Evolutionary conservation across 352 stramenopile genomes (phyloP).

Genomic region (Phytophthora agathidicida): DNA sequence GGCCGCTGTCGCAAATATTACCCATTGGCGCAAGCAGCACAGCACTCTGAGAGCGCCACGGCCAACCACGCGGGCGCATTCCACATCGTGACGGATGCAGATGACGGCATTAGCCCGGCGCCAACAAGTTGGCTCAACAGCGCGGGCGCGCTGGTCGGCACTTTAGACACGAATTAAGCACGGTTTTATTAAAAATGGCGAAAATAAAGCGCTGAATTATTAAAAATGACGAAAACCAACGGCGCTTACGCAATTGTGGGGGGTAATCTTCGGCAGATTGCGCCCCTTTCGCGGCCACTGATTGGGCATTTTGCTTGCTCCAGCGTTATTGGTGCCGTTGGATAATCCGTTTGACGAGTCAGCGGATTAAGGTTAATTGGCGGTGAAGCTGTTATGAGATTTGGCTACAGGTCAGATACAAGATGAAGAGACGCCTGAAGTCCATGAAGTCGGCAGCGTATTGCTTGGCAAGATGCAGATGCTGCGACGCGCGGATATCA

Average conservation of each 20-base stretch:
- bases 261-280: constrained; percentile 14
- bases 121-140: background rate
- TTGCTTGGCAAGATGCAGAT: too few relatives aligned
- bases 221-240: background rate
- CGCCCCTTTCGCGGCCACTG: constrained; percentile 2
- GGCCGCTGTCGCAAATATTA: constrained; percentile 16
- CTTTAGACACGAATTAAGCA: background rate
- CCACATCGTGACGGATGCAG: background rate
- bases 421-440: too few relatives aligned
- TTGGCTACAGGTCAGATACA: too few relatives aligned
- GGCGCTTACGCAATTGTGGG: constrained; percentile 1
- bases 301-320: background rate
- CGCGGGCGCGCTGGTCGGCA: too few relatives aligned
- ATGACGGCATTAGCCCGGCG: background rate
- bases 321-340: too few relatives aligned
- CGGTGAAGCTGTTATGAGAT: too few relatives aligned
- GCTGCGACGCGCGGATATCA: too few relatives aligned
- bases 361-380: too few relatives aligned
- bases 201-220: background rate
- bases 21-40: constrained; percentile 18
- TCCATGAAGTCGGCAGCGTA: too few relatives aligned
- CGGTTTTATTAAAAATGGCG: background rate
- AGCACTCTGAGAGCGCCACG: background rate
- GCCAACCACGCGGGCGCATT: constrained; percentile 12
- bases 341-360: too few relatives aligned